Conservation (phyloP, 2,329 filamentous ascomycete genomes). For the Aquanectria penicillioides region DNA sequence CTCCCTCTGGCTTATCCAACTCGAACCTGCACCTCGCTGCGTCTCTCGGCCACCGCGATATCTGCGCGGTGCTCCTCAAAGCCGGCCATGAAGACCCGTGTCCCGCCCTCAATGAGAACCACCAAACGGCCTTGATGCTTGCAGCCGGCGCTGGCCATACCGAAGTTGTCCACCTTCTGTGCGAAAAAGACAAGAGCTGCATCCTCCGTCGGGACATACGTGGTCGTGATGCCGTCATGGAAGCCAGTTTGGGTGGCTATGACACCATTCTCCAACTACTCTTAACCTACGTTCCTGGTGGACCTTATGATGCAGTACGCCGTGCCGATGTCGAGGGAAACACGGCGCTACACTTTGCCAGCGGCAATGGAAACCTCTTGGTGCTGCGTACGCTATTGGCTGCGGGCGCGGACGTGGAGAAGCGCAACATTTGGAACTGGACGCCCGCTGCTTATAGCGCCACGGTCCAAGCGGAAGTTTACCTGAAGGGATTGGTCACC, state of each 20-base stretch:
- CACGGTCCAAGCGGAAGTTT: conserved; percentile 85
- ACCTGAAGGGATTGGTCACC: conserved; percentile 79
- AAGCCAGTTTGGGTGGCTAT: conserved; percentile 68
- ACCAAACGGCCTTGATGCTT: conserved; percentile 85
- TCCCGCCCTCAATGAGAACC: conserved; percentile 80
- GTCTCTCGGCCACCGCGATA: conserved; percentile 73
- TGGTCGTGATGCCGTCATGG: conserved; percentile 79
- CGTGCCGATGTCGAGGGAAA: conserved; percentile 79
- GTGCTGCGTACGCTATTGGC: conserved; percentile 80
- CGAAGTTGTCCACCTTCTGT: conserved; percentile 78
- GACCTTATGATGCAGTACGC: conserved; percentile 62
- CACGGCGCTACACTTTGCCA: conserved; percentile 87
- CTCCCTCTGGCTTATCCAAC: conserved; percentile 75
- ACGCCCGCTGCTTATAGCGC: conserved; percentile 85
- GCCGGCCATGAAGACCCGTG: conserved; percentile 78
- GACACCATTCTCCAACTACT: conserved; percentile 73
- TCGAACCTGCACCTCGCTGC: conserved; percentile 86
- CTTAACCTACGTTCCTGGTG: conserved; percentile 68
- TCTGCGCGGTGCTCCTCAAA: conserved; percentile 76
- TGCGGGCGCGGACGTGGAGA: conserved; percentile 79
- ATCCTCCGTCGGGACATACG: conserved; percentile 73
- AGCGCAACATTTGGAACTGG: conserved; percentile 81
- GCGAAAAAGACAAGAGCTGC: conserved; percentile 68
- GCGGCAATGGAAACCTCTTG: conserved; percentile 81
- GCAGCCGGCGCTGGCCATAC: conserved; percentile 76